Conservation (phyloP, 208 protist species). For the Trypanosoma melophagium region DNA sequence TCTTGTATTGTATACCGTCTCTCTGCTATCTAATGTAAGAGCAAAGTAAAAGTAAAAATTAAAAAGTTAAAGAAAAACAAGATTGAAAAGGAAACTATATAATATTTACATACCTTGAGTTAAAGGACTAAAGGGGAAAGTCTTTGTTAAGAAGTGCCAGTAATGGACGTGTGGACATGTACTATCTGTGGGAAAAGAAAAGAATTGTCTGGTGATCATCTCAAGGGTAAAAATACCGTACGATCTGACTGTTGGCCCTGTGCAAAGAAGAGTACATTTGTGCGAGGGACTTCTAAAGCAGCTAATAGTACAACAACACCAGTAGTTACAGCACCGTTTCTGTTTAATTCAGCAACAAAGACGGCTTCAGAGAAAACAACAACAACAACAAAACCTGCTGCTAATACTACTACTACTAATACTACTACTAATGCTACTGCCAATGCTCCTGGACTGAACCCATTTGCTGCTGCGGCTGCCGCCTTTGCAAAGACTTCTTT, state of each 20-base stretch:
- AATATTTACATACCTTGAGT: too few species aligned
- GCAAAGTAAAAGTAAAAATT: too few species aligned
- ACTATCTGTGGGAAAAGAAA: conserved; percentile 39
- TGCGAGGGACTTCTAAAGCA: conserved; percentile 1
- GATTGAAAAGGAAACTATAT: too few species aligned
- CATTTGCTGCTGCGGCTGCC: not conserved
- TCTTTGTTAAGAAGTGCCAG: conserved; percentile 4
- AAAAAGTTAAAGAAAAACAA: too few species aligned
- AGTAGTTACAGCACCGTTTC: conserved; percentile 19
- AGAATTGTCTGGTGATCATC: conserved; percentile 34
- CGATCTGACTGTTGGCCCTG: conserved; percentile 66
- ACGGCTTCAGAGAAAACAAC: not conserved
- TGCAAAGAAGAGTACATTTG: conserved; percentile 3
- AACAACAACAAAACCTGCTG: not conserved
- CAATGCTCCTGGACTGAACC: not conserved
- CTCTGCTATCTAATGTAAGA: too few species aligned
- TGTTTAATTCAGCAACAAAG: conserved; percentile 3
- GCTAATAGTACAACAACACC: not conserved
- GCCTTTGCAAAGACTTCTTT: not conserved
- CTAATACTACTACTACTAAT: not conserved
- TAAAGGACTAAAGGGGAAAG: conserved; percentile 1
- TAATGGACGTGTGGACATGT: conserved; percentile 38
- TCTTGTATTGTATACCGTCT: too few species aligned
- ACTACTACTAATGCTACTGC: not conserved
- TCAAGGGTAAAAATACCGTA: conserved; percentile 40